These are phyloP conservation scores for Silene latifolia DNA, from an alignment of 148 eudicot species.

Conservation along the genomic window DNA sequence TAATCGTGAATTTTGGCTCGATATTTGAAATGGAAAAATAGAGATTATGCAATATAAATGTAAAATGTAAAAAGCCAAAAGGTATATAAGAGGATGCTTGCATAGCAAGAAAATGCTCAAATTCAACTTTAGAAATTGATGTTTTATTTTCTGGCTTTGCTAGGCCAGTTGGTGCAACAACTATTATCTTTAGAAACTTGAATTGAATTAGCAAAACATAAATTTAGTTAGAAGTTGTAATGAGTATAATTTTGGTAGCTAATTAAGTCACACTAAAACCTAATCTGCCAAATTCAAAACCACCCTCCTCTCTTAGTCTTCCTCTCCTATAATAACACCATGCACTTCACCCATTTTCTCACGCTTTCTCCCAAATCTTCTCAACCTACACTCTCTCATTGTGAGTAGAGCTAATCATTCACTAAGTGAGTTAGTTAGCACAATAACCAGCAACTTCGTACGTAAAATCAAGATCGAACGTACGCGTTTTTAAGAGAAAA, in stretches of 20 bases:
- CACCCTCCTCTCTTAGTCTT: conserved; percentile 23
- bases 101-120: conserved; percentile 26
- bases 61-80: not conserved
- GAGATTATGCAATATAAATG: too few relatives aligned
- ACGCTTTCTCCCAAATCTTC: conserved; percentile 14
- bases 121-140: not conserved
- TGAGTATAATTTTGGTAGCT: not conserved
- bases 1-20: too few relatives aligned
- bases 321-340: conserved; percentile 34
- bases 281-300: conserved; percentile 55
- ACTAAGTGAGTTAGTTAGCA: not conserved
- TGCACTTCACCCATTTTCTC: conserved; percentile 24
- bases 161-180: conserved; percentile 40
- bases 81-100: conserved; percentile 27
- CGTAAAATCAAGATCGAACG: not conserved
- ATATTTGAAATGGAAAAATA: too few relatives aligned
- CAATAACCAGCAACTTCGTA: not conserved
- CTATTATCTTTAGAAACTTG: not conserved
- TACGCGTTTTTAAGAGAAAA: not conserved
- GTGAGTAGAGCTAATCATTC: too few relatives aligned
- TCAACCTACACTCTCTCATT: conserved; percentile 5
- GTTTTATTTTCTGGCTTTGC: conserved; percentile 11
- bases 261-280: conserved; percentile 28
- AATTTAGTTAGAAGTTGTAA: not conserved
- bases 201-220: not conserved